A percentile compares a stretch with the other conserved stretches of the same genome.
These are phyloP conservation scores for Metarhizium album DNA, from an alignment of 2,329 filamentous ascomycete species.

Conservation along the genomic window DNA sequence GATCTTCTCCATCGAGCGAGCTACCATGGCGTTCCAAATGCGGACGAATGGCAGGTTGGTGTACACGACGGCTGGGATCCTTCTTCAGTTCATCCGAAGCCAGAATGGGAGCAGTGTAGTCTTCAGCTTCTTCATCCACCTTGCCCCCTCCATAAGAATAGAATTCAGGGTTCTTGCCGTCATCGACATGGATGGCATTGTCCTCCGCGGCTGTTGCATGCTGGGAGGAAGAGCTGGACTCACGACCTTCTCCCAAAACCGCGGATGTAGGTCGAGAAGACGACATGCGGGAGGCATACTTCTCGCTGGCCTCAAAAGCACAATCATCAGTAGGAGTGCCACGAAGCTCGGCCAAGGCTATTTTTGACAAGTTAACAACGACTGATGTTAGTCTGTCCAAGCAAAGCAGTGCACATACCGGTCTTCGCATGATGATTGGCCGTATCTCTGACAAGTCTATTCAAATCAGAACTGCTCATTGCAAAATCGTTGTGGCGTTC, in stretches of 20 bases:
- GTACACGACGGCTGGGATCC: slow-evolving; percentile 53
- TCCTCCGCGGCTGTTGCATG: slow-evolving; percentile 34
- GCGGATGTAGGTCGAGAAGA: slow-evolving; percentile 47
- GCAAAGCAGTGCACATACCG: not conserved
- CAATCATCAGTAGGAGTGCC: slow-evolving; percentile 85
- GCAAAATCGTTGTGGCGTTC: slow-evolving; percentile 61
- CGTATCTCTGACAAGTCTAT: slow-evolving; percentile 75
- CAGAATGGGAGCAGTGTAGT: slow-evolving; percentile 68
- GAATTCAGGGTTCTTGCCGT: slow-evolving; percentile 30
- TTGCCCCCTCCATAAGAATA: slow-evolving; percentile 28
- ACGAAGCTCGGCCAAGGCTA: slow-evolving; percentile 52
- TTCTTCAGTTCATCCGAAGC: slow-evolving; percentile 81
- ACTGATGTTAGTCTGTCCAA: slow-evolving; percentile 7
- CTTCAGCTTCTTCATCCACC: slow-evolving; percentile 47
- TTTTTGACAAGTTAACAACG: slow-evolving; percentile 13
- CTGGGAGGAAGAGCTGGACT: slow-evolving; percentile 12
- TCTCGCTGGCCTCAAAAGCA: slow-evolving; percentile 76
- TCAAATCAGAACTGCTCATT: slow-evolving; percentile 80
- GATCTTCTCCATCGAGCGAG: slow-evolving; percentile 43
- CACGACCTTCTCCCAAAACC: slow-evolving; percentile 20
- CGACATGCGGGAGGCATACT: slow-evolving; percentile 66
- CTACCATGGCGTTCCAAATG: slow-evolving; percentile 52
- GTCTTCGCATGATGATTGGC: slow-evolving; percentile 40
- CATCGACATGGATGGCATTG: slow-evolving; percentile 65
- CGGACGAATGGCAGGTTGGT: slow-evolving; percentile 76